Base-by-base conservation (phyloP, 441 rosid genomes). In the Isatis lusitanica region DNA sequence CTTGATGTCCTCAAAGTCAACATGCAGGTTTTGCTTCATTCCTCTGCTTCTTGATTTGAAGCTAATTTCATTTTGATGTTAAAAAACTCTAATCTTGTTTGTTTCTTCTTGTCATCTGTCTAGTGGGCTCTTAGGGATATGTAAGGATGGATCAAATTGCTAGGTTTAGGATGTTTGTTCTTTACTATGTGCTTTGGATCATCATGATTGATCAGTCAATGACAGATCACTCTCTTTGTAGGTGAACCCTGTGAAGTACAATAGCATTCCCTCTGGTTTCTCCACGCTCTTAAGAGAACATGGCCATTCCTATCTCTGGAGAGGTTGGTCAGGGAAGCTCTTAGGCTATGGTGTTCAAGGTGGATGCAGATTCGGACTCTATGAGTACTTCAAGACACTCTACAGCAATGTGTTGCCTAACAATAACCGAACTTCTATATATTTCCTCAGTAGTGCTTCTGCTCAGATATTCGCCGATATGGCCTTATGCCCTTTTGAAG, bases 321-420 rank as follows among this genome's bases (percentile, higher is more conserved):
- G 94, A 73, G 97, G 94, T 74, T 89, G 90, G 97, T 83, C 88
- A 0, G 83, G 86, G 73, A 89, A 84, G 88, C 80, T 89, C 10
- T 76, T 89, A 77, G 93, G 94, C 4, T 91, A 89, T 64, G 94
- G 94, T 74, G 80, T 73, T 75, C 91, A 91, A 83, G 97, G 94
- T 26, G 94, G 94, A 66, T 91, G 89, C 78, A 81, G 89, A 80
- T 91, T 86, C 2, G 89, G 93, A 40, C 83, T 89, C 21, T 88
- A 87, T 13, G 92, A 85, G 60, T 88, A 90, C 70, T 88, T 90
- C 90, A 90, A 86, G 85, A 77, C 73, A 62, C 78, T 87, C 70
- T 89, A 89, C 81, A 80, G 88, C 71, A 84, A 85, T 71, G 76
- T 82, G 12, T 69, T 87, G 74, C 86, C 74, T 48, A 84, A 85